Evolutionary conservation across 495 filamentous ascomycete species (phyloP).

Genomic region (Darksidea phi): DNA sequence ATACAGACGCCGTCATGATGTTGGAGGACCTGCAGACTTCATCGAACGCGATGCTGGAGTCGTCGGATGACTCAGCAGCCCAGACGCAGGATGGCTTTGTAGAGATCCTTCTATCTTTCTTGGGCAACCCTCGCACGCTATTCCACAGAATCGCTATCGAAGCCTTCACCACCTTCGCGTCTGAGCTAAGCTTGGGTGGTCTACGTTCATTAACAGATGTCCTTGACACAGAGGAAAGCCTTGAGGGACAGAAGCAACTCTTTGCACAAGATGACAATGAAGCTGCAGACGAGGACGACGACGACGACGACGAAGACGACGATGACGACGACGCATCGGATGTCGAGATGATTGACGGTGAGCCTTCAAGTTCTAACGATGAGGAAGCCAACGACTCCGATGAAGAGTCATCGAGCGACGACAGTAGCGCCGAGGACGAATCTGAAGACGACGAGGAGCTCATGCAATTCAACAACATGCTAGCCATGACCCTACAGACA

Average conservation of each 20-base stretch:
- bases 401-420: constrained; percentile 30
- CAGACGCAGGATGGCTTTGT: constrained; percentile 54
- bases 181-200: constrained; percentile 65
- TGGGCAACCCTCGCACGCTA: constrained; percentile 79
- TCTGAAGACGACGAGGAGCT: constrained; percentile 36
- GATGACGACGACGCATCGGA: constrained; percentile 40
- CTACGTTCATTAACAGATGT: constrained; percentile 65
- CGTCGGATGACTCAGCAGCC: constrained; percentile 40
- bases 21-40: constrained; percentile 71
- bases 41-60: constrained; percentile 60
- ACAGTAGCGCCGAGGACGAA: constrained; percentile 20
- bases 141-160: constrained; percentile 83
- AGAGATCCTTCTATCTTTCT: constrained; percentile 82
- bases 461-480: constrained; percentile 26
- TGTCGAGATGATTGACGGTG: constrained; percentile 38
- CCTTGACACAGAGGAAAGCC: constrained; percentile 73
- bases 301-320: constrained; percentile 49
- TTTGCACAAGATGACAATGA: constrained; percentile 74
- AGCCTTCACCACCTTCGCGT: constrained; percentile 77
- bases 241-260: constrained; percentile 78
- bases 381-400: constrained; percentile 50
- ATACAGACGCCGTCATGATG: constrained; percentile 74
- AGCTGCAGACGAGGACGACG: constrained; percentile 47
- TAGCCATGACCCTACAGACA: constrained; percentile 35
- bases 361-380: neutral